Evolutionary conservation across 1,284 basidiomycete species (phyloP).

Genomic region (Sutorius eximius): DNA sequence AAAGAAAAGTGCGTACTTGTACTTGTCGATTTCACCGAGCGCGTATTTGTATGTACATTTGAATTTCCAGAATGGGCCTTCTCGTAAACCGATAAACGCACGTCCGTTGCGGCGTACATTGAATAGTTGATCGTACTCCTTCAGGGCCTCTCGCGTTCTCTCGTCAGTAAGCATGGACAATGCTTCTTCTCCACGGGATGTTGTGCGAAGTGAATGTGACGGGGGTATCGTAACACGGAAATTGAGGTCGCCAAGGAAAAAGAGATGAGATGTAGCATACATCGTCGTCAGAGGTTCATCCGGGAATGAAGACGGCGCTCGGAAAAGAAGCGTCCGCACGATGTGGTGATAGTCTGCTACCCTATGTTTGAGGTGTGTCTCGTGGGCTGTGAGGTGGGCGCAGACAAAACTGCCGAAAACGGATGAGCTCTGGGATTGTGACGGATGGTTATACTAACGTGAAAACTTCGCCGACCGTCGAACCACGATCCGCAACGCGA

Average conservation of each 20-base stretch:
- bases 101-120: constrained; percentile 62
- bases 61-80: constrained; percentile 84
- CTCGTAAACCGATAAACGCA: constrained; percentile 71
- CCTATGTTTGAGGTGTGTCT: constrained; percentile 67
- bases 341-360: constrained; percentile 84
- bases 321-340: constrained; percentile 80
- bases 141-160: constrained; percentile 60
- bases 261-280: constrained; percentile 80
- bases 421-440: constrained; percentile 6
- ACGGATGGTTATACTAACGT: constrained; percentile 58
- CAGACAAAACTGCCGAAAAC: constrained; percentile 74
- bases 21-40: constrained; percentile 76
- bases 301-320: constrained; percentile 47
- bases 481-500: constrained; percentile 59
- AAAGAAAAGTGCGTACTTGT: constrained; percentile 51
- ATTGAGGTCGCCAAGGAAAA: constrained; percentile 89
- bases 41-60: constrained; percentile 88
- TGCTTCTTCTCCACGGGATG: constrained; percentile 37
- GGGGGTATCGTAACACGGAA: constrained; percentile 72
- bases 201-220: constrained; percentile 43
- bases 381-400: constrained; percentile 89
- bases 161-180: constrained; percentile 47
- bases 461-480: constrained; percentile 67
- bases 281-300: constrained; percentile 55
- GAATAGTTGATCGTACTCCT: constrained; percentile 77